These are phyloP conservation scores for Veloboletus limbatus DNA, from an alignment of 1,284 basidiomycete species.

Conservation along the genomic window DNA sequence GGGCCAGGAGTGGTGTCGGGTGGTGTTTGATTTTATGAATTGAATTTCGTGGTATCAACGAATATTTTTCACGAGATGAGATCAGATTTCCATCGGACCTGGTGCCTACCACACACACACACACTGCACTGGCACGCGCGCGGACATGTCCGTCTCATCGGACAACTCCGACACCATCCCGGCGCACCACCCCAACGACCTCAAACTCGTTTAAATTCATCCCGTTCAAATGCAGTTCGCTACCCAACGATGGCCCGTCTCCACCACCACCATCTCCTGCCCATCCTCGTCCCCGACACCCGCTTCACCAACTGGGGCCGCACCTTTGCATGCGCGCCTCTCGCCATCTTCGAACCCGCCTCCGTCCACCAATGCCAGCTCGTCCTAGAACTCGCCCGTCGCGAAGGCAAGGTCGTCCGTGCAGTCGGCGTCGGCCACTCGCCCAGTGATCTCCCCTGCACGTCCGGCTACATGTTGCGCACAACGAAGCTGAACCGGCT, in stretches of 20 bases:
- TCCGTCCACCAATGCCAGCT: slow-evolving; percentile 71
- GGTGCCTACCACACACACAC: not conserved
- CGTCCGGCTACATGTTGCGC: slow-evolving; percentile 78
- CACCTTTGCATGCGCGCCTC: slow-evolving; percentile 63
- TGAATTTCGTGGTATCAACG: slow-evolving; percentile 14
- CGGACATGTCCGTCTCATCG: slow-evolving; percentile 3
- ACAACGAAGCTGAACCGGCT: slow-evolving; percentile 69
- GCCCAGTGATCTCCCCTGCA: slow-evolving; percentile 90
- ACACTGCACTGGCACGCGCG: no score
- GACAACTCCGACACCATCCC: slow-evolving; percentile 6
- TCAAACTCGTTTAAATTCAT: not conserved
- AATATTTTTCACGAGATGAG: not conserved
- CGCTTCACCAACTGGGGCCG: slow-evolving; percentile 71
- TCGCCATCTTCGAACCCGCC: slow-evolving; percentile 75
- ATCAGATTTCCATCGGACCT: slow-evolving; percentile 3
- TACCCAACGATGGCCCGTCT: not conserved
- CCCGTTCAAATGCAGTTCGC: not conserved
- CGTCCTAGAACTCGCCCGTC: slow-evolving; percentile 81
- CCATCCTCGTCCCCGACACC: slow-evolving; percentile 41
- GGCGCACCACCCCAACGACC: not conserved
- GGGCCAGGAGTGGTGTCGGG: slow-evolving; percentile 72
- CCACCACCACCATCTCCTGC: slow-evolving; percentile 39
- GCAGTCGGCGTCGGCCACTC: slow-evolving; percentile 91
- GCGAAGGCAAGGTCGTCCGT: slow-evolving; percentile 71
- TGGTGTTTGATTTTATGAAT: slow-evolving; percentile 55